These are phyloP conservation scores for Penicillium corylophilum DNA, from an alignment of 2,329 filamentous ascomycete species.

Conservation along the genomic window DNA sequence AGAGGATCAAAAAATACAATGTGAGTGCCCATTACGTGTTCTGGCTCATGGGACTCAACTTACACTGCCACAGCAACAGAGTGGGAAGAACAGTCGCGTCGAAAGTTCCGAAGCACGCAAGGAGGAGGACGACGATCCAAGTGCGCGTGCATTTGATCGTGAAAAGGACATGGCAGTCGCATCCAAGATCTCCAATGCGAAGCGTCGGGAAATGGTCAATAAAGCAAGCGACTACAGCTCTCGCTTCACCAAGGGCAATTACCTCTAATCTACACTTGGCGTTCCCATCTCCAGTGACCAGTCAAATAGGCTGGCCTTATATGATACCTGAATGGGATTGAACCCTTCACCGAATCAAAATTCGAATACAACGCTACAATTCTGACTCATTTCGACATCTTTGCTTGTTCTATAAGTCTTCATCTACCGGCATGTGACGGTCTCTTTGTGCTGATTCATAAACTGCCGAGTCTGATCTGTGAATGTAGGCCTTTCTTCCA, in stretches of 20 bases:
- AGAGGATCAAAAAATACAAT: constrained; percentile 58
- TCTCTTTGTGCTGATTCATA: not conserved
- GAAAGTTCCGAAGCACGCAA: constrained; percentile 56
- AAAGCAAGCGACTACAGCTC: constrained; percentile 79
- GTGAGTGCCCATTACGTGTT: constrained; percentile 43
- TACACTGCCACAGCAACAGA: constrained; percentile 38
- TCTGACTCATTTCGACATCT: not conserved
- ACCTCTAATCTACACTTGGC: not conserved
- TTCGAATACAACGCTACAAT: not conserved
- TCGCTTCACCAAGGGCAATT: constrained; percentile 69
- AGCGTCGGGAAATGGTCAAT: constrained; percentile 75
- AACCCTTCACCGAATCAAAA: not conserved
- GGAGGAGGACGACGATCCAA: constrained; percentile 83
- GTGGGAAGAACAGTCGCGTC: constrained; percentile 47
- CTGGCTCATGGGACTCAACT: too few relatives aligned
- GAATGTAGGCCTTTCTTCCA: not conserved
- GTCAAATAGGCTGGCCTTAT: not conserved
- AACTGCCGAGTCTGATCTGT: not conserved
- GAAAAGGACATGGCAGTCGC: constrained; percentile 90
- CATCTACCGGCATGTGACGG: not conserved
- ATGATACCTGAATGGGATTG: not conserved
- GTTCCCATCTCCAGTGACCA: not conserved
- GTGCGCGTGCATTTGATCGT: constrained; percentile 80
- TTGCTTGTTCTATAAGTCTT: not conserved
- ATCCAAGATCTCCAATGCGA: constrained; percentile 67